Percentiles rank a stretch among this genome's conserved stretches.
Conservation (phyloP, 257 asterid genomes). For the Solanum neorickii region DNA sequence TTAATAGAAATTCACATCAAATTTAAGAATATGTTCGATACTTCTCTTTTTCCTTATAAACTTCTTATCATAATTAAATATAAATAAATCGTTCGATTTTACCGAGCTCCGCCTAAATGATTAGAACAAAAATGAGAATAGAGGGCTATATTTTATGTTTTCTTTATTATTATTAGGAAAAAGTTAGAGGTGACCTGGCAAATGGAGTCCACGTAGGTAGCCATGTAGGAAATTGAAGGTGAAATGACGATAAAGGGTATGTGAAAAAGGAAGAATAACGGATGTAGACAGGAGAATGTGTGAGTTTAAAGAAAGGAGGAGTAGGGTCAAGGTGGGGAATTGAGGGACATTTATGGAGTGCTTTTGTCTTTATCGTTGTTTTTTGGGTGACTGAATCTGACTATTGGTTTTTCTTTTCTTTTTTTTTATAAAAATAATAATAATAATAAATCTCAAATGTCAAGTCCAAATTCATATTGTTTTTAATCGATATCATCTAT, state of each 20-base stretch:
- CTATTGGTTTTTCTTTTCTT: not conserved
- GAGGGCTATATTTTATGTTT: not conserved
- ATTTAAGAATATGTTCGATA: rapidly evolving
- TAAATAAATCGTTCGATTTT: too few relatives aligned
- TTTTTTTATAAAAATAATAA: not conserved
- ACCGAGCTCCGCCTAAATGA: not conserved
- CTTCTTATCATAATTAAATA: too few relatives aligned
- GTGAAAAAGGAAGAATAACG: not conserved
- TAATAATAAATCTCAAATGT: not conserved
- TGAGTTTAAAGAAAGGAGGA: not conserved
- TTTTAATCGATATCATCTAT: not conserved
- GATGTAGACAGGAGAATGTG: not conserved
- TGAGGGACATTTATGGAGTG: slow-evolving; percentile 13
- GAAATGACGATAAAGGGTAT: slow-evolving; percentile 9
- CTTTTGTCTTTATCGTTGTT: slow-evolving; percentile 21
- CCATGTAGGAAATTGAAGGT: not conserved
- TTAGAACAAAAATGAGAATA: not conserved
- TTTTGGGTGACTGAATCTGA: slow-evolving; percentile 3
- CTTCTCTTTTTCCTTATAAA: too few relatives aligned
- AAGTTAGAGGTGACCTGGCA: not conserved
- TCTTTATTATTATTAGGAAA: not conserved
- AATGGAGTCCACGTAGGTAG: slow-evolving; percentile 7
- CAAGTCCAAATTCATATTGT: not conserved
- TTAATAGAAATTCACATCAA: too few relatives aligned
- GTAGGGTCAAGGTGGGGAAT: slow-evolving; percentile 19